These are phyloP conservation scores for Warburgia ugandensis DNA, from an alignment of 164 flowering plant genomes.

Conservation along the genomic window DNA sequence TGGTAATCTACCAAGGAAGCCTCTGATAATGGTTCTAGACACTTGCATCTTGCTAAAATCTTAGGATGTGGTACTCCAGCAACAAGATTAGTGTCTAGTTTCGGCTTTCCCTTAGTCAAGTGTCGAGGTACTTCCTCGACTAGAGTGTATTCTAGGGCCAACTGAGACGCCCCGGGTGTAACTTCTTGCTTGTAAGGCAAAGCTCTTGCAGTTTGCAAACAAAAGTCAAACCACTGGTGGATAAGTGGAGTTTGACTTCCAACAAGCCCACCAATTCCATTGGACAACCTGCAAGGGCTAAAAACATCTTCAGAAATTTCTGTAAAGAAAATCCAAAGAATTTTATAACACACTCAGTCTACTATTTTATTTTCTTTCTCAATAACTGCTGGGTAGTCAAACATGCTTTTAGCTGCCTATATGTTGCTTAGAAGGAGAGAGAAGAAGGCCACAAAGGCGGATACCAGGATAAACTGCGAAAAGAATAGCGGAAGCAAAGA, in stretches of 20 bases:
- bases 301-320: background rate
- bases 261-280: constrained; percentile 61
- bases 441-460: too few species aligned
- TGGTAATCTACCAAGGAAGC: constrained; percentile 47
- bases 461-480: too few species aligned
- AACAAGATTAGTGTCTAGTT: constrained; percentile 75
- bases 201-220: constrained; percentile 74
- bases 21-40: constrained; percentile 76
- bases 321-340: too few species aligned
- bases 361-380: too few species aligned
- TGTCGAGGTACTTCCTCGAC: constrained; percentile 18
- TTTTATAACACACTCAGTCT: too few species aligned
- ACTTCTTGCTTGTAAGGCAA: constrained; percentile 73
- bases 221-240: constrained; percentile 91
- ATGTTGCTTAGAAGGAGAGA: too few species aligned
- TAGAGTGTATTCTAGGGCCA: constrained; percentile 25
- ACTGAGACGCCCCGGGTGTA: constrained; percentile 73
- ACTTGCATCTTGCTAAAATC: constrained; percentile 60
- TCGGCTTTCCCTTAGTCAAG: constrained; percentile 36
- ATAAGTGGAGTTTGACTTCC: constrained; percentile 82
- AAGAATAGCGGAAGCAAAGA: too few species aligned
- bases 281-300: constrained; percentile 43
- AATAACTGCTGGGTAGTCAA: too few species aligned
- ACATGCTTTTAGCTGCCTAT: too few species aligned
- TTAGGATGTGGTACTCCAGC: constrained; percentile 69